These are phyloP conservation scores for Carallia pectinifolia DNA, from an alignment of 345 rosid species.

Conservation along the genomic window DNA sequence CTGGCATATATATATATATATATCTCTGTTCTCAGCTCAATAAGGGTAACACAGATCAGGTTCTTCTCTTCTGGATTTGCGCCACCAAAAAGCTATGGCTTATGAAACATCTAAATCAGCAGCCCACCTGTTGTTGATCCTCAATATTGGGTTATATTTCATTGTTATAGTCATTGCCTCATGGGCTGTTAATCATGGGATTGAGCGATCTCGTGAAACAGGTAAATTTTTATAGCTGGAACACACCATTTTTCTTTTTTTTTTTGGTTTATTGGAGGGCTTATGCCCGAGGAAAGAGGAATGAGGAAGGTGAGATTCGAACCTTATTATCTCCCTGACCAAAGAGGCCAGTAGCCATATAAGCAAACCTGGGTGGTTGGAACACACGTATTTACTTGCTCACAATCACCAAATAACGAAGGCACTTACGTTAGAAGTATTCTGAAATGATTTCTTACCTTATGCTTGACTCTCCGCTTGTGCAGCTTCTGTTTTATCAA, in stretches of 20 bases:
- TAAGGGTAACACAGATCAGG: not conserved
- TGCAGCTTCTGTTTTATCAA: conserved; percentile 64
- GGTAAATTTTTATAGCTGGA: conserved; percentile 32
- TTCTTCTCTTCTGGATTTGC: not conserved
- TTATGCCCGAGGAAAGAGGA: too few species aligned
- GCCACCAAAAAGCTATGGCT: conserved; percentile 42
- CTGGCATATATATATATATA: not conserved
- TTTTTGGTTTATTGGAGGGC: too few species aligned
- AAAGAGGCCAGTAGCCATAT: too few species aligned
- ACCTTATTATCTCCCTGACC: too few species aligned
- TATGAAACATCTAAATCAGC: conserved; percentile 61
- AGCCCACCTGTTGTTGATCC: conserved; percentile 56
- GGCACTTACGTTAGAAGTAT: not conserved
- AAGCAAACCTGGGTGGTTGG: not conserved
- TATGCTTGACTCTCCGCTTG: not conserved
- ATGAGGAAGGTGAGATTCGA: too few species aligned
- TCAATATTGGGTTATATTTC: conserved; percentile 70
- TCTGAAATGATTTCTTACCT: not conserved
- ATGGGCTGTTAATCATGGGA: conserved; percentile 78
- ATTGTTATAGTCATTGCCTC: conserved; percentile 57
- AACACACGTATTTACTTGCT: not conserved
- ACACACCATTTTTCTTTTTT: not conserved
- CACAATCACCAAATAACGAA: too few species aligned
- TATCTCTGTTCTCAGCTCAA: conserved; percentile 3
- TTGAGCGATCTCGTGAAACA: conserved; percentile 54